Evolutionary conservation across 768 basidiomycete species (phyloP), one percentile per base, ranked within the genome.

Genomic region (Lyophyllum semitale): DNA sequence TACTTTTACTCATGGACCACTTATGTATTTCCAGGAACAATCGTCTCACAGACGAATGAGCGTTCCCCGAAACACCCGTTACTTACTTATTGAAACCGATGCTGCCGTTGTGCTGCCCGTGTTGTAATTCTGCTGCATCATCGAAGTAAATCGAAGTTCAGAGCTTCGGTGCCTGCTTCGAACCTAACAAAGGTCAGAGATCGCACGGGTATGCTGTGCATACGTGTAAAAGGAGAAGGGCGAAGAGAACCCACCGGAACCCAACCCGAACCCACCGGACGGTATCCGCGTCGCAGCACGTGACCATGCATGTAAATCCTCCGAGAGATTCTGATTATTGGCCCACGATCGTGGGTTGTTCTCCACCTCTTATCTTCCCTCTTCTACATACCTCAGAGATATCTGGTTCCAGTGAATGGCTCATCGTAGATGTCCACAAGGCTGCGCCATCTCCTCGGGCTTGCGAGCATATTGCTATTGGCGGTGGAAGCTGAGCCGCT

Each of bases 401-500:
- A 7, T 2, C 23, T 43, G 15, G n/a, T n/a, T 2, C 25, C 47
- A 11, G 27, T 33, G n/a, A 13, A 8, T 13, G 12, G 46, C 23
- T 46, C 25, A 23, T 33, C n/a, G 13, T 32, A 37, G 23, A 61
- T 60, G 55, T 27, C 17, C 38, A 23, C 40, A 18, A 50, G 37
- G 25, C 22, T 47, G n/a, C 25, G 22, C 13, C 44, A 45, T 29
- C 55, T 62, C 43, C 35, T 57, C 27, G 44, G 41, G n/a, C 20
- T 52, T 48, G 58, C 58, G 54, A 51, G 47, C 49, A 41, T 59
- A 48, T 59, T 54, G 57, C 55, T 60, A 53, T 58, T 60, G 59
- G 57, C 48, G 8, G 56, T 49, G 12, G 26, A 30, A 22, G 58
- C 53, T n/a, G n/a, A n/a, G n/a, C n/a, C n/a, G n/a, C n/a, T n/a